phyloP scores from a whole-genome alignment of 768 basidiomycete genomes.

The Steccherinum ochraceum region DNA sequence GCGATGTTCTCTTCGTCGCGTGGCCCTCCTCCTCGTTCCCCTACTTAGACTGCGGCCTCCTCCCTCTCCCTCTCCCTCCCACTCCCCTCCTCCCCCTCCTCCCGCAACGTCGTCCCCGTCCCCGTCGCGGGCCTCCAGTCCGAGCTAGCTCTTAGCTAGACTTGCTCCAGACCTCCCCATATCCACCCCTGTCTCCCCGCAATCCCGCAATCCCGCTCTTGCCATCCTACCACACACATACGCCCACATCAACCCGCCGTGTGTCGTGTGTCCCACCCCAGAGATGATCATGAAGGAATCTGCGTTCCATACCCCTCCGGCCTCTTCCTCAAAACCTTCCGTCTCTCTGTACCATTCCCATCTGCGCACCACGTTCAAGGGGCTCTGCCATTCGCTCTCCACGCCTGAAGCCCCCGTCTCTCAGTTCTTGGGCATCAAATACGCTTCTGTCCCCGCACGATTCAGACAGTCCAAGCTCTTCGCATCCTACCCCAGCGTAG shows the following conservation, averaged over 20 bases:
- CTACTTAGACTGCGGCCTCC: background rate
- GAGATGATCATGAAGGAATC: background rate
- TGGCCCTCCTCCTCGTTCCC: background rate
- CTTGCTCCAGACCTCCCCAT: too few species aligned
- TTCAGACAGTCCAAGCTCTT: slow-evolving; percentile 68
- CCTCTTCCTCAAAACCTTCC: background rate
- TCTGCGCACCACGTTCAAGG: slow-evolving; percentile 61
- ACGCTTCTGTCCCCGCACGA: slow-evolving; percentile 64
- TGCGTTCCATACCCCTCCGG: background rate
- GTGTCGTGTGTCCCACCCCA: too few species aligned
- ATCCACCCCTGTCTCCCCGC: too few species aligned
- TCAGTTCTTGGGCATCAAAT: slow-evolving; percentile 76
- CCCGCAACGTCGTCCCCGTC: too few species aligned
- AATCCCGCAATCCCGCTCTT: background rate
- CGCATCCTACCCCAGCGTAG: slow-evolving; percentile 47
- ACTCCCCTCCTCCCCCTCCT: background rate
- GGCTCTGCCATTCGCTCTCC: slow-evolving; percentile 56
- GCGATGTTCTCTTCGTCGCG: too few species aligned
- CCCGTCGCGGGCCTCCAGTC: too few species aligned
- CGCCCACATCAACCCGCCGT: too few species aligned
- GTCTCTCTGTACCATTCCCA: slow-evolving; percentile 4
- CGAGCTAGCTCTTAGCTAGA: too few species aligned
- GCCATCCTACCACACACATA: too few species aligned
- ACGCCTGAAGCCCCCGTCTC: slow-evolving; percentile 49
- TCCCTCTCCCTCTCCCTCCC: background rate